Base-by-base conservation (phyloP, 768 basidiomycete genomes). In the Arthromyces matolae region DNA sequence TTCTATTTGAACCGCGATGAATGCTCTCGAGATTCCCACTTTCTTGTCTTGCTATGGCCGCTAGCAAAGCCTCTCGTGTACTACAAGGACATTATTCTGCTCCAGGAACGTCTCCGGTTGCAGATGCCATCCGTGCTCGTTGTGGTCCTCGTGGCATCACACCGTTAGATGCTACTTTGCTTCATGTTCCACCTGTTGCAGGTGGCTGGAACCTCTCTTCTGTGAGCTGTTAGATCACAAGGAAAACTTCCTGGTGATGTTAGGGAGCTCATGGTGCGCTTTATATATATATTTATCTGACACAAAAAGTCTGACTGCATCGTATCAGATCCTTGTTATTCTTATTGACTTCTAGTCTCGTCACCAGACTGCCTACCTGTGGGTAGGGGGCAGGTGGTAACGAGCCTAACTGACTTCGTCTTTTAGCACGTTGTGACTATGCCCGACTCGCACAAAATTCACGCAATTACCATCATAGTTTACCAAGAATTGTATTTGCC, bases 131-230 rank as follows among this genome's bases (percentile, higher is more conserved):
- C 42, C 69, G 76, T 29, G 66, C 64, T 48, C 69, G 78, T 42
- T 71, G 78, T 19, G 78, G 76, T 23, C 65, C 63, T 35, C 62
- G 77, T 23, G 77, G 77, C 1, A 63, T 80, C 22, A 78, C 76
- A 8, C 67, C 72, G 1, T 70, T 80, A 18, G 78, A 80, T 54
- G 75, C 68, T 3, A 69, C 73, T 16, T 60, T 80, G 8, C 62
- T 79, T 1, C 77, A 78, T 54, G 70, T 73, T 13, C 76, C 77
- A 0, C 65, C 70, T 1, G 65, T 74, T 25, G 78, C 77, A 3
- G 69, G 70, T 6, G 78, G 77, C 4, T 80, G 75, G 70, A 78
- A 77, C 51, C n/a, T 65, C 66, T 3, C 66, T 80, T 3, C 60
- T 78, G 27, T 76, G 75, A 6, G 77, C 76, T 1, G 66, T 80